Base-by-base conservation (phyloP, 305 asterid genomes). In the Solanum hybrid region DNA sequence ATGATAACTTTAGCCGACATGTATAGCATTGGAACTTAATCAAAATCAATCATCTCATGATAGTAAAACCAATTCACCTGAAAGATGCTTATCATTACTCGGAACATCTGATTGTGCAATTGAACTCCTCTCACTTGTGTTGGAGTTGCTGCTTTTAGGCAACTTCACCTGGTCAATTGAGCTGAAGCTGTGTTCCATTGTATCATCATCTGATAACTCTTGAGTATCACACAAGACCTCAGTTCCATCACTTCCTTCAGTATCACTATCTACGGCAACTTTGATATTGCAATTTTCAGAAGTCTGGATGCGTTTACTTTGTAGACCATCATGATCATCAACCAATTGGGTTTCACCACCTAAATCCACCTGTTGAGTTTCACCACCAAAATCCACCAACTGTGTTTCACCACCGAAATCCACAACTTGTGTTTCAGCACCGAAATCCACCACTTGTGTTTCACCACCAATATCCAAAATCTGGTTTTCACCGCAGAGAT, bases 151-250 rank as follows among this genome's bases (percentile, higher is more conserved):
- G 71, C 51, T 88, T 73, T 92, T 91, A 77, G 57, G 86, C 33
- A 73, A 73, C 57, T 90, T 91, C 91, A 86, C 91, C 40, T 64
- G 76, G 88, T 89, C 92, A 77, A 67, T 46, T 14, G 93, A 81
- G 87, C 81, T 73, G 81, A 8, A 91, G 83, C 90, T 91, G 34
- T 42, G 90, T 89, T 92, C 91, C 84, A 46, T 77, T 16, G 91
- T 28, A 51, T 89, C 93, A 42, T 92, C 95, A 90, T 90, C 94
- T 24, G 93, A 93, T 71, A 94, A 84, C 82, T 76, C 92, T 90
- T 93, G 94, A 88, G 97, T 93, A 87, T 95, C 95, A 91, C 90
- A 91, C 78, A 92, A 83, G 89, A 90, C 89, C 90, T 94, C 93
- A n/a, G 92, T 92, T 57, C 87, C 88, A 91, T 91, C 89, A 80